Percentiles rank a stretch among this genome's conserved stretches.
phyloP scores from a whole-genome alignment of 1,284 basidiomycete genomes.

The Pterulicium gracile region DNA sequence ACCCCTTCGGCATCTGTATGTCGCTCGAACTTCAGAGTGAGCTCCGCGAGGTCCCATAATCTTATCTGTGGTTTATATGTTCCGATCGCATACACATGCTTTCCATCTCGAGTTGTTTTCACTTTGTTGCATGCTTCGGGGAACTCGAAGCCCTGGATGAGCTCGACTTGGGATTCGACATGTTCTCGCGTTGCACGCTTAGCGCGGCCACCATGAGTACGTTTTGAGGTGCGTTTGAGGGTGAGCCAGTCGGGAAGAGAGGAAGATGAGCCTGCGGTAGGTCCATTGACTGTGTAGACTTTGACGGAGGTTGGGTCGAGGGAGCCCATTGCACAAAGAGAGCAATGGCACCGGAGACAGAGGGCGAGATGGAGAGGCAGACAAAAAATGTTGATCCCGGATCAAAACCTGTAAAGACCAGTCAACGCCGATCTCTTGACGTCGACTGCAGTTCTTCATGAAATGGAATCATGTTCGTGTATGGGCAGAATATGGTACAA shows the following conservation, averaged over 20 bases:
- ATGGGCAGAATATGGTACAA: too few species aligned
- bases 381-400: too few species aligned
- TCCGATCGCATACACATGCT: constrained; percentile 89
- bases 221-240: constrained; percentile 47
- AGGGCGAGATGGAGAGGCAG: too few species aligned
- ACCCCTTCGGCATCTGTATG: constrained; percentile 97
- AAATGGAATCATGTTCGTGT: too few species aligned
- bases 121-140: constrained; percentile 93
- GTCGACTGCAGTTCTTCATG: too few species aligned
- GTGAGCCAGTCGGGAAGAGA: constrained; percentile 86
- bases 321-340: background rate
- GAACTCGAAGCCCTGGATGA: constrained; percentile 94
- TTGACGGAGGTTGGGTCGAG: constrained; percentile 34
- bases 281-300: constrained; percentile 87
- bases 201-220: constrained; percentile 54
- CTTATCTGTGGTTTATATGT: constrained; percentile 98
- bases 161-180: constrained; percentile 71
- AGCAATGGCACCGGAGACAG: background rate
- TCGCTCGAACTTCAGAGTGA: constrained; percentile 92
- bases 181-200: constrained; percentile 39
- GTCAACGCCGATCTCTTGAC: too few species aligned
- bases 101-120: constrained; percentile 85
- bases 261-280: constrained; percentile 72
- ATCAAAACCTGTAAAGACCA: too few species aligned
- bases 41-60: constrained; percentile 91